Percentiles rank a stretch among this genome's conserved stretches.
Conservation (phyloP, 805 yeast species). For the Nakazawaea wyomingensis region DNA sequence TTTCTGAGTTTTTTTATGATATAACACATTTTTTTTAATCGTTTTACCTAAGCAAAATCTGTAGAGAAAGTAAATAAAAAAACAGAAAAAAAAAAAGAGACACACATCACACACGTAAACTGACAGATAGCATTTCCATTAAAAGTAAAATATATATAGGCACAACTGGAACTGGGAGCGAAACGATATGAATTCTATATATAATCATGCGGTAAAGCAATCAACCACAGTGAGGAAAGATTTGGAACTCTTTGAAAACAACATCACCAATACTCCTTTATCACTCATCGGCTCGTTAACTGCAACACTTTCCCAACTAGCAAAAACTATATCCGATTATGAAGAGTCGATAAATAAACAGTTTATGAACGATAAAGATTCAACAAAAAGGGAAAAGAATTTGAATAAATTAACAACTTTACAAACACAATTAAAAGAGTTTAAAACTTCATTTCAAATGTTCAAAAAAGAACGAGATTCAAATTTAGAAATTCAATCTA, state of each 20-base stretch:
- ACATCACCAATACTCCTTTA: conserved; percentile 64
- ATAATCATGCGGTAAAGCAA: conserved; percentile 87
- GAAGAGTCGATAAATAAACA: conserved; percentile 16
- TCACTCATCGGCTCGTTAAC: conserved; percentile 60
- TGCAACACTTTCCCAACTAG: conserved; percentile 72
- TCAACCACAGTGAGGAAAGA: conserved; percentile 69
- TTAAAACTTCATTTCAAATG: conserved; percentile 44
- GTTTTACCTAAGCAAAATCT: too few relatives aligned
- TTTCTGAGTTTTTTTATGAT: too few relatives aligned
- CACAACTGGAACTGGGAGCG: too few relatives aligned
- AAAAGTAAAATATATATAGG: neutral
- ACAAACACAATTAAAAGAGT: conserved; percentile 39
- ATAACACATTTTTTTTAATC: too few relatives aligned
- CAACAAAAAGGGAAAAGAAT: conserved; percentile 54
- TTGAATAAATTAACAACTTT: conserved; percentile 58
- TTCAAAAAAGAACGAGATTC: conserved; percentile 54
- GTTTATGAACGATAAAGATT: conserved; percentile 13
- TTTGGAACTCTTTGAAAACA: conserved; percentile 57
- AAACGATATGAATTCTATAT: conserved; percentile 70
- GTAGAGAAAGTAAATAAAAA: too few relatives aligned
- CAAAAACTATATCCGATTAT: conserved; percentile 58
- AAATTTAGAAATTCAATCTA: conserved; percentile 37
- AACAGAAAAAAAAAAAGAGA: too few relatives aligned
- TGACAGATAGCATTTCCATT: too few relatives aligned
- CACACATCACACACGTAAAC: too few relatives aligned